A percentile compares a stretch with the other conserved stretches of the same genome.
These are phyloP conservation scores for Phanerochaete sordida DNA, from an alignment of 768 basidiomycete genomes.

Conservation along the genomic window DNA sequence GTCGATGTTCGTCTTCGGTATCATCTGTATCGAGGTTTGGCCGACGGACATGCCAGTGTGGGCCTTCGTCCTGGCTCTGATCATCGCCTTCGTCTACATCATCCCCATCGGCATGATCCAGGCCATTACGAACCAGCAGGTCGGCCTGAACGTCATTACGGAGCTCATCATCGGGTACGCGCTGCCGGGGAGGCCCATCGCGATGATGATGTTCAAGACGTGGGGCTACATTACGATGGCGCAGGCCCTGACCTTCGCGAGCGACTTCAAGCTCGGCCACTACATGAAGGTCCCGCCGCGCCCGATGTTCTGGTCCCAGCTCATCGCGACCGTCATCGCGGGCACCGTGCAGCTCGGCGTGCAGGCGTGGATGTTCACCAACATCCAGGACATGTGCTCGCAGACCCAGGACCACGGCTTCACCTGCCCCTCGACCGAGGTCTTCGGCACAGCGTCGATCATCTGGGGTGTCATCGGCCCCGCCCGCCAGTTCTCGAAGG, in stretches of 20 bases:
- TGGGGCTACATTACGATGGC: constrained; percentile 58
- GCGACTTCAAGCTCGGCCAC: constrained; percentile 76
- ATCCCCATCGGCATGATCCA: constrained; percentile 40
- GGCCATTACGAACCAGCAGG: constrained; percentile 78
- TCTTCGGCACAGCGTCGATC: constrained; percentile 77
- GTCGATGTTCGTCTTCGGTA: constrained; percentile 63
- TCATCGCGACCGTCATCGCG: constrained; percentile 62
- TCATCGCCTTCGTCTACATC: constrained; percentile 19
- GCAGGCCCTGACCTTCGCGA: constrained; percentile 63
- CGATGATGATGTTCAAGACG: constrained; percentile 76
- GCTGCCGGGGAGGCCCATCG: constrained; percentile 72
- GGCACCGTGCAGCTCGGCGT: constrained; percentile 75
- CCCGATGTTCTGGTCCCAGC: constrained; percentile 69
- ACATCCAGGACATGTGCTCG: constrained; percentile 60
- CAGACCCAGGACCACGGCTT: constrained; percentile 56
- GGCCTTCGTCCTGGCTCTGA: constrained; percentile 69
- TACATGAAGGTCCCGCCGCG: constrained; percentile 71
- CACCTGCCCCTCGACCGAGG: constrained; percentile 65
- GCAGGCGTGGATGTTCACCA: constrained; percentile 73
- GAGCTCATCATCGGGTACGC: constrained; percentile 76
- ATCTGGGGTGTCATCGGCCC: constrained; percentile 80
- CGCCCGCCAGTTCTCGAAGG: constrained; percentile 58
- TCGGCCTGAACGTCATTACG: constrained; percentile 57
- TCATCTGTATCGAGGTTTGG: constrained; percentile 72
- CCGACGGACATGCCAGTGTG: constrained; percentile 70